These are phyloP conservation scores for Neoboletus subvelutipes DNA, from an alignment of 768 basidiomycete genomes.

Conservation along the genomic window DNA sequence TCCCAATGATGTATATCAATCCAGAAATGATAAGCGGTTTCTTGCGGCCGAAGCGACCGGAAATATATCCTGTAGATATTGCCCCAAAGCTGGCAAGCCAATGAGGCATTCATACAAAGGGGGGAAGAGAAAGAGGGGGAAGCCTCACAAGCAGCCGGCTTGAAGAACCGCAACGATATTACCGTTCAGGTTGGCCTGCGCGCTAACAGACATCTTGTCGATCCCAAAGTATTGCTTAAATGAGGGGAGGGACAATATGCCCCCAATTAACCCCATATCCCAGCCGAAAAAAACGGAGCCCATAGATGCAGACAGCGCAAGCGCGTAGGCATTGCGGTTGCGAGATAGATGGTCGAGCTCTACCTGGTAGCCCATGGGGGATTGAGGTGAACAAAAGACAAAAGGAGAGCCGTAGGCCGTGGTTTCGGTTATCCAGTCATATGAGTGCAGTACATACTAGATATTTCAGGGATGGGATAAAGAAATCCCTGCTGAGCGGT, in stretches of 20 bases:
- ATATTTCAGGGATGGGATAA: neutral
- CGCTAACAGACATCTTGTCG: constrained; percentile 36
- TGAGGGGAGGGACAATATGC: constrained; percentile 44
- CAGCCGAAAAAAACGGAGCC: constrained; percentile 51
- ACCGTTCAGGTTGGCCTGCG: constrained; percentile 43
- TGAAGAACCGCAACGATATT: constrained; percentile 55
- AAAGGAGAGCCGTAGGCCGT: neutral
- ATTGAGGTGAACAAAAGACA: neutral
- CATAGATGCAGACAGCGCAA: constrained; percentile 45
- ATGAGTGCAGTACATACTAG: neutral
- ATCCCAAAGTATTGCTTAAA: constrained; percentile 51
- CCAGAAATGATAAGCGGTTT: constrained; percentile 44
- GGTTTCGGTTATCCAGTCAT: neutral
- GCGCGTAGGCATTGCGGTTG: constrained; percentile 46
- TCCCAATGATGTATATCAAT: constrained; percentile 47
- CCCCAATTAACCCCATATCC: constrained; percentile 52
- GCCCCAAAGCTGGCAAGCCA: constrained; percentile 41
- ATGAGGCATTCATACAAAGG: neutral
- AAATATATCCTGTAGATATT: constrained; percentile 39
- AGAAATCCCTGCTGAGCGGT: neutral
- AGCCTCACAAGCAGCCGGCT: constrained; percentile 46
- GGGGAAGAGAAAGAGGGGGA: too few species aligned
- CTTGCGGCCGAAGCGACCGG: constrained; percentile 47
- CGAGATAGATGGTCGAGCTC: constrained; percentile 26
- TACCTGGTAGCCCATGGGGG: constrained; percentile 26